These are phyloP conservation scores for Penicillium macrosclerotiorum DNA, from an alignment of 495 filamentous ascomycete genomes.

Conservation along the genomic window DNA sequence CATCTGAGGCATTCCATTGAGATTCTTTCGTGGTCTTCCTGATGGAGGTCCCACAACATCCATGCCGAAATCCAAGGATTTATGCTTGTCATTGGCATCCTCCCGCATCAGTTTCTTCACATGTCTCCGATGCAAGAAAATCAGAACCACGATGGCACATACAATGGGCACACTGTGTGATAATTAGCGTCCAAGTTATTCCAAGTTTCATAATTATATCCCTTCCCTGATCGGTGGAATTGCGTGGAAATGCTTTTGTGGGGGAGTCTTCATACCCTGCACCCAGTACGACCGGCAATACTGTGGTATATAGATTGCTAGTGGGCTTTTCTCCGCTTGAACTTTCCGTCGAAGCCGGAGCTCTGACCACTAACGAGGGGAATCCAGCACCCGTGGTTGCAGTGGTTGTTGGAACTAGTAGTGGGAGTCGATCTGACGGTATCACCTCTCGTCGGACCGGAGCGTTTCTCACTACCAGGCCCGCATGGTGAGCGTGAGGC, in stretches of 20 bases:
- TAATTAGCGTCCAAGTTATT: slow-evolving; percentile 19
- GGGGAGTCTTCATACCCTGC: slow-evolving; percentile 88
- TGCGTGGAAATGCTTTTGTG: too few species aligned
- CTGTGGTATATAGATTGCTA: slow-evolving; percentile 54
- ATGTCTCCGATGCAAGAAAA: slow-evolving; percentile 76
- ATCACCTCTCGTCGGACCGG: slow-evolving; percentile 29
- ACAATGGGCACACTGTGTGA: slow-evolving; percentile 69
- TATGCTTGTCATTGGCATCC: slow-evolving; percentile 84
- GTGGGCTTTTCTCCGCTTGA: slow-evolving; percentile 39
- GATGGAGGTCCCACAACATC: slow-evolving; percentile 42
- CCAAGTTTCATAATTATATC: too few species aligned
- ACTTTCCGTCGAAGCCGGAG: slow-evolving; percentile 16
- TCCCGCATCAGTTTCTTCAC: slow-evolving; percentile 70
- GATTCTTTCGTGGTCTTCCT: slow-evolving; percentile 37
- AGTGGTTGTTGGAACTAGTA: slow-evolving; percentile 16
- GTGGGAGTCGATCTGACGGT: slow-evolving; percentile 25
- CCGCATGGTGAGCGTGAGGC: slow-evolving; percentile 33
- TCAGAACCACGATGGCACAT: slow-evolving; percentile 61
- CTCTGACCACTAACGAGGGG: slow-evolving; percentile 32
- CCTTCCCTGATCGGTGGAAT: too few species aligned
- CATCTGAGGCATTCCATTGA: slow-evolving; percentile 24
- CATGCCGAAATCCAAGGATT: slow-evolving; percentile 91
- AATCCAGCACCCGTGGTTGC: slow-evolving; percentile 2
- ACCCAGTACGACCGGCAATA: slow-evolving; percentile 75
- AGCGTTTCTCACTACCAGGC: slow-evolving; percentile 21